Conservation (phyloP, 495 filamentous ascomycete species). For the Elaphomyces granulatus region DNA sequence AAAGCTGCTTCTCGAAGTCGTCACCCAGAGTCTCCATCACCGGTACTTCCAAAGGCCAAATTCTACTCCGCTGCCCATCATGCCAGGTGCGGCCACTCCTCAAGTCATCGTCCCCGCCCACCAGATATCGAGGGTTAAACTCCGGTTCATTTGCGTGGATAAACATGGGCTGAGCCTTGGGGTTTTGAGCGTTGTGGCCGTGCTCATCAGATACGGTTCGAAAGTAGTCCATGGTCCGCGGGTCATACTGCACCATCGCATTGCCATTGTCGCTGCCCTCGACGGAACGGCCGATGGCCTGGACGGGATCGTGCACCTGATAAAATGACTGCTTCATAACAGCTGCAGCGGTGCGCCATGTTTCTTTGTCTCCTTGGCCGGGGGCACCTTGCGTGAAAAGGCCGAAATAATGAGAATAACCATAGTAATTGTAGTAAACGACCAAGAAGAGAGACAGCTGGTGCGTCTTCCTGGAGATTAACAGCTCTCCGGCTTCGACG, state of each 20-base stretch:
- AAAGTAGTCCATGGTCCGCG: slow-evolving; percentile 28
- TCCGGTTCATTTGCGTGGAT: slow-evolving; percentile 42
- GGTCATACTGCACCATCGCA: slow-evolving; percentile 35
- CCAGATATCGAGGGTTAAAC: too few relatives aligned
- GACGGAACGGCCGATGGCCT: slow-evolving; percentile 25
- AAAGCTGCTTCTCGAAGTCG: slow-evolving; percentile 38
- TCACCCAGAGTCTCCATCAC: slow-evolving; percentile 29
- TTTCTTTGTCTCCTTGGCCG: slow-evolving; percentile 53
- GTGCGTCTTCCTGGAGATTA: slow-evolving; percentile 43
- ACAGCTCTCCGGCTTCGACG: slow-evolving; percentile 42
- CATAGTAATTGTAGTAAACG: slow-evolving; percentile 51
- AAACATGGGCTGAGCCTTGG: slow-evolving; percentile 29
- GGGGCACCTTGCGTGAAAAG: slow-evolving; percentile 41
- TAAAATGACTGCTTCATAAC: slow-evolving; percentile 36
- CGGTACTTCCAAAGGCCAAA: slow-evolving; percentile 27
- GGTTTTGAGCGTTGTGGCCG: slow-evolving; percentile 26
- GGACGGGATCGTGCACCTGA: slow-evolving; percentile 31
- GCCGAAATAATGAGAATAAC: slow-evolving; percentile 42
- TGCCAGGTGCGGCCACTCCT: too few relatives aligned
- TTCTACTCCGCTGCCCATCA: slow-evolving; percentile 23
- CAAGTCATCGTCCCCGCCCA: too few relatives aligned
- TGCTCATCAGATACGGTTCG: slow-evolving; percentile 21
- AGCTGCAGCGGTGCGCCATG: slow-evolving; percentile 40
- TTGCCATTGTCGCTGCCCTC: slow-evolving; percentile 18
- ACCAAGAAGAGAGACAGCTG: slow-evolving; percentile 37